These are phyloP conservation scores for Lachnellula willkommii DNA, from an alignment of 2,329 filamentous ascomycete genomes.

Conservation along the genomic window DNA sequence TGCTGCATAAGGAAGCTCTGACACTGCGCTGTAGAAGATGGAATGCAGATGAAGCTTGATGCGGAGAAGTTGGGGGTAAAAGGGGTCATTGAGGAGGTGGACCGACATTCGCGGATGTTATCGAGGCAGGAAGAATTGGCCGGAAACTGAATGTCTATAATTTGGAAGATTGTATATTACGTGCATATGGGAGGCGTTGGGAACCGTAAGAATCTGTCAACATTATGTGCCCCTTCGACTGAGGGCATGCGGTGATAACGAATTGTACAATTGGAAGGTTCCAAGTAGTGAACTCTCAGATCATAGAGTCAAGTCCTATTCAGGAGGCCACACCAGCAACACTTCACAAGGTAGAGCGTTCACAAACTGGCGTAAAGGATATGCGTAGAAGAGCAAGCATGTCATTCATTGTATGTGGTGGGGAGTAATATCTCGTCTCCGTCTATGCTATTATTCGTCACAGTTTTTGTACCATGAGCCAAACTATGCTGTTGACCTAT, in stretches of 20 bases:
- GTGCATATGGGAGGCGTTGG: slow-evolving; percentile 26
- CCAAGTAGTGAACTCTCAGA: neutral
- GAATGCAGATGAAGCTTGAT: slow-evolving; percentile 81
- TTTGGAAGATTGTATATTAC: slow-evolving; percentile 13
- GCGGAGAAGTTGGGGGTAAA: slow-evolving; percentile 77
- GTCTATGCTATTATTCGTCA: neutral
- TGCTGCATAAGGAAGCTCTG: slow-evolving; percentile 11
- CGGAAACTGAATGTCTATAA: slow-evolving; percentile 33
- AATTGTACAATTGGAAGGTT: neutral
- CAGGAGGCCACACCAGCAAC: neutral
- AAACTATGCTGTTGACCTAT: neutral
- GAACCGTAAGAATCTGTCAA: neutral
- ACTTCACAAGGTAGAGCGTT: neutral
- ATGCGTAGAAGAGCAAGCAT: neutral
- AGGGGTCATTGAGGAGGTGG: slow-evolving; percentile 80
- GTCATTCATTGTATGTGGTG: neutral
- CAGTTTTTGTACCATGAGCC: neutral
- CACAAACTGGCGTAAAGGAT: neutral
- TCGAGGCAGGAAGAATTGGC: slow-evolving; percentile 76
- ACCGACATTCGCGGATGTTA: slow-evolving; percentile 78
- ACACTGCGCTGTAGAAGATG: slow-evolving; percentile 62
- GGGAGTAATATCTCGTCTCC: neutral
- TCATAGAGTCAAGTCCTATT: neutral
- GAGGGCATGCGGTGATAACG: too few species aligned
- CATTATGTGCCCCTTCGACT: neutral